Evolutionary conservation across 176 grass and related monocot species (phyloP).

Genomic region (Eragrostis nindensis): DNA sequence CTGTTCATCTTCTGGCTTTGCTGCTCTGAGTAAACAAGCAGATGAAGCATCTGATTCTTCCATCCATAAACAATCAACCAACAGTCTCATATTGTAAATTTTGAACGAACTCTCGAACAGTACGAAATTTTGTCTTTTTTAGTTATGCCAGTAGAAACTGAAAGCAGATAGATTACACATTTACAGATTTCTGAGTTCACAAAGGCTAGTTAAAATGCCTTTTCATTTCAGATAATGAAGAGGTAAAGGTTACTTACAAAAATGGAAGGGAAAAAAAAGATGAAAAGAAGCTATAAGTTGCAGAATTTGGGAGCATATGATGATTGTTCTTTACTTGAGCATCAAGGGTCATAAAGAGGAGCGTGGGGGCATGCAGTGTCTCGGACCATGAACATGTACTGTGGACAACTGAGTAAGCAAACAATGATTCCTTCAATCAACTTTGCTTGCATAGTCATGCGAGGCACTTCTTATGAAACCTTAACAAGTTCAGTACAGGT

Average conservation of each 20-base stretch:
- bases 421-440: slow-evolving; percentile 28
- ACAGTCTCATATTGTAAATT: background rate
- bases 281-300: background rate
- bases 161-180: background rate
- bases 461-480: background rate
- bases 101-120: background rate
- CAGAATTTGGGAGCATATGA: background rate
- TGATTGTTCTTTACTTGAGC: slow-evolving; percentile 46
- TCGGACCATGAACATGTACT: background rate
- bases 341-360: slow-evolving; percentile 38
- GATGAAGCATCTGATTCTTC: slow-evolving; percentile 29
- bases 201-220: background rate
- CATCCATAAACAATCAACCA: background rate
- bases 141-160: background rate
- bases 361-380: background rate
- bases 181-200: background rate
- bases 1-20: slow-evolving; percentile 10
- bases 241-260: background rate
- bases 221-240: background rate
- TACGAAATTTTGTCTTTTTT: background rate
- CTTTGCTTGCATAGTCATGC: slow-evolving; percentile 17
- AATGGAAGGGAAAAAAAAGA: background rate
- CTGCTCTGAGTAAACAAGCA: slow-evolving; percentile 5
- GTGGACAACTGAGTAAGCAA: slow-evolving; percentile 42
- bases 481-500: background rate